Evolutionary conservation across 768 basidiomycete species (phyloP).

Genomic region (Hortiboletus campestris): DNA sequence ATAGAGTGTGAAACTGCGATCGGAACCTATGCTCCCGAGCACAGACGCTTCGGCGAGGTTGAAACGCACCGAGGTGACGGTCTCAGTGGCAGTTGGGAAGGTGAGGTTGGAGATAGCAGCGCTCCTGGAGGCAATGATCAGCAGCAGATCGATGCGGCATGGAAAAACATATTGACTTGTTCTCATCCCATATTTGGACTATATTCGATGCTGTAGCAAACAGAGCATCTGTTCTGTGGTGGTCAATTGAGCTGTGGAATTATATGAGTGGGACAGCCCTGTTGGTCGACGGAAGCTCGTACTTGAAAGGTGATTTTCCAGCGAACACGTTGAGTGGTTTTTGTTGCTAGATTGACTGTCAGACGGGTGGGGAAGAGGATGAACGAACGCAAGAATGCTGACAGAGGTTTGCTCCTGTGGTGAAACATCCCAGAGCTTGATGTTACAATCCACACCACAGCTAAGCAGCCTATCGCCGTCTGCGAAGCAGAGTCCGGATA

Average conservation of each 20-base stretch:
- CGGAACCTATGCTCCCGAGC: conserved; percentile 92
- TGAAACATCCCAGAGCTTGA: conserved; percentile 75
- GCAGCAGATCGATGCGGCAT: background rate
- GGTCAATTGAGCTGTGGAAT: conserved; percentile 77
- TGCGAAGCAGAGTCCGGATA: conserved; percentile 78
- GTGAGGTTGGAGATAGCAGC: conserved; percentile 84
- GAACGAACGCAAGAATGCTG: conserved; percentile 9
- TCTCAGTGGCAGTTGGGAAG: conserved; percentile 86
- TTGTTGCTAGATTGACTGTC: conserved; percentile 28
- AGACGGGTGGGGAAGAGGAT: background rate
- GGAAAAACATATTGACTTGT: conserved; percentile 50
- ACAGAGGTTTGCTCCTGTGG: conserved; percentile 40
- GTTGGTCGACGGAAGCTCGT: conserved; percentile 20
- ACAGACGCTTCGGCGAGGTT: conserved; percentile 93
- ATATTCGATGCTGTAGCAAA: conserved; percentile 93
- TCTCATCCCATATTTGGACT: conserved; percentile 98
- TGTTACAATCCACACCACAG: conserved; percentile 79
- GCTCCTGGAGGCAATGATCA: conserved; percentile 48
- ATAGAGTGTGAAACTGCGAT: conserved; percentile 93
- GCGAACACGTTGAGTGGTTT: conserved; percentile 76
- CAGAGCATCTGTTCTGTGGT: conserved; percentile 82
- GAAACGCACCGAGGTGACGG: conserved; percentile 84
- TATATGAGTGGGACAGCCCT: background rate
- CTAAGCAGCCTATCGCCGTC: conserved; percentile 62
- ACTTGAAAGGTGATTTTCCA: conserved; percentile 93